Percentiles rank a stretch among this genome's conserved stretches.
Conservation (phyloP, 192 early-diverging fungal genomes). For the Coemansia furcata region DNA sequence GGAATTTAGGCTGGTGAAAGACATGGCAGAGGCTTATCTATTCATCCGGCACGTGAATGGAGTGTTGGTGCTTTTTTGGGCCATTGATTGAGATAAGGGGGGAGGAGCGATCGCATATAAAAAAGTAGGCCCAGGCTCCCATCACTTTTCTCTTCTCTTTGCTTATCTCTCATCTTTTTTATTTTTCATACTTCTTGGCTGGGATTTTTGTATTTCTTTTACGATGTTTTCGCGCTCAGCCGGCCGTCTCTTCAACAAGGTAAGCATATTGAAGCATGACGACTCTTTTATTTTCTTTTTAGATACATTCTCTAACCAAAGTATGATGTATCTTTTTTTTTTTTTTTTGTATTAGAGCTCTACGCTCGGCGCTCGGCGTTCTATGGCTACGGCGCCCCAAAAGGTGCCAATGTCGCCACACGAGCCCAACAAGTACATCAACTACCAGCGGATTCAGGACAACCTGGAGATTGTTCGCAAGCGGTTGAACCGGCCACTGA, state of each 20-base stretch:
- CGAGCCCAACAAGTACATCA: constrained; percentile 92
- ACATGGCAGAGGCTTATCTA: neutral
- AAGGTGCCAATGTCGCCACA: constrained; percentile 92
- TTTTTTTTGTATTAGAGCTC: constrained; percentile 7
- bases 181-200: neutral
- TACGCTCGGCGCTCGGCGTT: constrained; percentile 23
- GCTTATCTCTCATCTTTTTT: constrained; percentile 10
- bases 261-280: neutral
- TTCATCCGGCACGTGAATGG: constrained; percentile 8
- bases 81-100: constrained; percentile 16
- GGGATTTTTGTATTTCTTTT: neutral
- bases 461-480: constrained; percentile 93
- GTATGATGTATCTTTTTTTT: neutral
- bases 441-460: constrained; percentile 95
- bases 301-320: neutral
- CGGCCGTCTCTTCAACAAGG: constrained; percentile 4
- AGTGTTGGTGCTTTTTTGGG: neutral
- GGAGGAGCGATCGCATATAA: neutral
- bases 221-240: constrained; percentile 1
- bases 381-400: constrained; percentile 49
- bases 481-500: constrained; percentile 86
- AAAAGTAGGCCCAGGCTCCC: neutral
- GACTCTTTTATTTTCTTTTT: neutral
- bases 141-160: neutral
- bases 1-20: neutral